Evolutionary conservation across 306 rosid species (phyloP).

Genomic region (Comarum palustre): DNA sequence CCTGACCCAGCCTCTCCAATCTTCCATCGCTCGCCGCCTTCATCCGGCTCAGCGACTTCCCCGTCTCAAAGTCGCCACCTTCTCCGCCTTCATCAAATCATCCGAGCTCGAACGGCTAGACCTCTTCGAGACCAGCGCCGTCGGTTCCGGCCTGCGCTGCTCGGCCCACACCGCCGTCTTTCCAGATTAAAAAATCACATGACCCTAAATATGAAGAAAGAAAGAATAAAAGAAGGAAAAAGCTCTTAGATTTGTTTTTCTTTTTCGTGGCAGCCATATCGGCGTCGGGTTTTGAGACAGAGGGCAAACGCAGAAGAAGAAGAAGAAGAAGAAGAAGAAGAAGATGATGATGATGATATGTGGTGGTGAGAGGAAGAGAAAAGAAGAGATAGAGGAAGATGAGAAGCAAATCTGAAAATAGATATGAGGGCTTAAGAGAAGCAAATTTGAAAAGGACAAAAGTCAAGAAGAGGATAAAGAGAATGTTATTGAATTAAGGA

Average conservation of each 20-base stretch:
- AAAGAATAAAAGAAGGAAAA: not conserved
- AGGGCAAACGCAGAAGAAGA: no score
- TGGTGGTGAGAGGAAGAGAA: no score
- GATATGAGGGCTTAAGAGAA: no score
- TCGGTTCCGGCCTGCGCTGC: constrained; percentile 31
- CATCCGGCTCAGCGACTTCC: constrained; percentile 71
- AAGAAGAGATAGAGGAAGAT: no score
- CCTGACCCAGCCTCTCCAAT: constrained; percentile 60
- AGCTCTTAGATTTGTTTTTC: not conserved
- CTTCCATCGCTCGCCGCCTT: constrained; percentile 41
- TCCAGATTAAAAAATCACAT: constrained; percentile 22
- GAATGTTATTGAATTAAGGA: no score
- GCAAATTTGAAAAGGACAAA: no score
- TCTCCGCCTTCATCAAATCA: constrained; percentile 56
- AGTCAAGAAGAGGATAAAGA: no score
- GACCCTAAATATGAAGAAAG: not conserved
- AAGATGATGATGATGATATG: no score
- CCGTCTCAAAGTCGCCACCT: constrained; percentile 66
- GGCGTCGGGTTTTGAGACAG: no score
- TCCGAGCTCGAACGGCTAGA: constrained; percentile 54
- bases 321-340: no score
- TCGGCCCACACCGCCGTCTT: constrained; percentile 39
- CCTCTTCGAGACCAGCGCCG: constrained; percentile 30
- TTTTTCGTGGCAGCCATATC: no score
- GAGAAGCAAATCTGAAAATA: no score